These are phyloP conservation scores for Aureobasidium pullulans DNA, from an alignment of 2,329 filamentous ascomycete genomes.

Conservation along the genomic window DNA sequence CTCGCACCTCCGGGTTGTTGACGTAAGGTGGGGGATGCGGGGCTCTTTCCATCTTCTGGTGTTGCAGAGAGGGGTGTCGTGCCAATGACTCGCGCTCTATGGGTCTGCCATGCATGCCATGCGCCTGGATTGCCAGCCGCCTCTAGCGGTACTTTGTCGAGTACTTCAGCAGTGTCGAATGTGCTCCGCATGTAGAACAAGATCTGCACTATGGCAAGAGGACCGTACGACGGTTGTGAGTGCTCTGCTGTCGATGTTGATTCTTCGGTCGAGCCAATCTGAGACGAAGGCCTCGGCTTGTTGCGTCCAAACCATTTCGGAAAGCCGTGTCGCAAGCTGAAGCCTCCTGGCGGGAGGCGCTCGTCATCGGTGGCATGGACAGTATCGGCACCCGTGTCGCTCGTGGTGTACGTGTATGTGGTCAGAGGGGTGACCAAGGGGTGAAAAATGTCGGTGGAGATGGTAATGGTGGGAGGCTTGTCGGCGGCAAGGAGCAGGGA, in stretches of 20 bases:
- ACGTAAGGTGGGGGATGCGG: slow-evolving; percentile 19
- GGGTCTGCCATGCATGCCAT: slow-evolving; percentile 85
- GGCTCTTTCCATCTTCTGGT: slow-evolving; percentile 15
- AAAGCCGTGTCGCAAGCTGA: slow-evolving; percentile 85
- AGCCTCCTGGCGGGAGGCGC: slow-evolving; percentile 76
- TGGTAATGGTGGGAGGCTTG: slow-evolving; percentile 75
- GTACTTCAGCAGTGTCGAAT: slow-evolving; percentile 68
- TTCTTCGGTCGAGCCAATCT: background rate
- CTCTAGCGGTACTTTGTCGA: slow-evolving; percentile 72
- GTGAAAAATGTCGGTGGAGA: slow-evolving; percentile 90
- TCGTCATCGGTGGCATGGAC: slow-evolving; percentile 80
- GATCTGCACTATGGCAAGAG: slow-evolving; percentile 44
- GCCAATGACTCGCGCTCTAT: slow-evolving; percentile 45
- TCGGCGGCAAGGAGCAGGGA: slow-evolving; percentile 79
- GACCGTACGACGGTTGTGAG: background rate
- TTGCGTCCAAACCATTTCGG: slow-evolving; percentile 69
- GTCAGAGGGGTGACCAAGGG: slow-evolving; percentile 85
- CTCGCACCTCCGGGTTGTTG: slow-evolving; percentile 40
- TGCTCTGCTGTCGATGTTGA: background rate
- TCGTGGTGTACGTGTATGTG: slow-evolving; percentile 88
- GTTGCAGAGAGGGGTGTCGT: slow-evolving; percentile 2
- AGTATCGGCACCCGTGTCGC: slow-evolving; percentile 65
- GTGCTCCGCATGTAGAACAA: slow-evolving; percentile 74
- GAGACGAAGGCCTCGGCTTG: slow-evolving; percentile 16
- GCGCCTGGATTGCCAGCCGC: slow-evolving; percentile 84